A percentile compares a stretch with the other conserved stretches of the same genome.
Evolutionary conservation across 2,329 filamentous ascomycete species (phyloP).

Genomic region (Fusarium sp.): DNA sequence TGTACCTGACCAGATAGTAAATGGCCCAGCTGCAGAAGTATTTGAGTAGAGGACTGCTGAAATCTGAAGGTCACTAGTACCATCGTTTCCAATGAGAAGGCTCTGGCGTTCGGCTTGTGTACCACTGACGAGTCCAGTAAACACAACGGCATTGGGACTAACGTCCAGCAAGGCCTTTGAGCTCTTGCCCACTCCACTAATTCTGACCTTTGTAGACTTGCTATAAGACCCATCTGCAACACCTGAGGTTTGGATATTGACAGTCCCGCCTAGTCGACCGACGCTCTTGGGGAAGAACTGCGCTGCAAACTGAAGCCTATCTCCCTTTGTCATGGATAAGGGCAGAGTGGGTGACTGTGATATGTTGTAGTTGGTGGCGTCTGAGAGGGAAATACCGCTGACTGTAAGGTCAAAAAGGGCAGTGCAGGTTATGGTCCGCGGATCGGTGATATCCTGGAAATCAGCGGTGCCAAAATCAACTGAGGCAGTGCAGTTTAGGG

Average conservation of each 20-base stretch:
- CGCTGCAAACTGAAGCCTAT: constrained; percentile 56
- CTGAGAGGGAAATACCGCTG: constrained; percentile 51
- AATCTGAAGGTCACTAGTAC: constrained; percentile 59
- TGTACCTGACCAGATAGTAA: constrained; percentile 51
- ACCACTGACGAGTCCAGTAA: constrained; percentile 61
- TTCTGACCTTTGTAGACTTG: constrained; percentile 56
- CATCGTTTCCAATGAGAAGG: constrained; percentile 61
- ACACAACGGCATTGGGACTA: constrained; percentile 60
- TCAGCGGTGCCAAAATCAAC: constrained; percentile 60
- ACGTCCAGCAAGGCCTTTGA: constrained; percentile 57
- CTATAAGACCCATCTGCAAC: constrained; percentile 56
- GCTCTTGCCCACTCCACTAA: constrained; percentile 63
- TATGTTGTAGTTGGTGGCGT: constrained; percentile 52
- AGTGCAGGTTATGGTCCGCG: constrained; percentile 57
- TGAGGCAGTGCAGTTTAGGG: constrained; percentile 64
- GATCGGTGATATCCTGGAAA: constrained; percentile 50
- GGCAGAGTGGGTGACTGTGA: constrained; percentile 49
- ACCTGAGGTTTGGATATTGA: constrained; percentile 62
- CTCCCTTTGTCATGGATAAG: constrained; percentile 49
- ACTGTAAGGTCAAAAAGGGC: constrained; percentile 59
- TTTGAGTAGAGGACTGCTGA: constrained; percentile 57
- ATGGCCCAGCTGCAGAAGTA: constrained; percentile 58
- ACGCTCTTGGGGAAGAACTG: constrained; percentile 55
- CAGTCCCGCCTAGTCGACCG: constrained; percentile 60
- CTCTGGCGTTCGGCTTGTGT: constrained; percentile 55